A percentile compares a stretch with the other conserved stretches of the same genome.
Evolutionary conservation across 768 basidiomycete species (phyloP).

Genomic region (Lactarius hatsudake): DNA sequence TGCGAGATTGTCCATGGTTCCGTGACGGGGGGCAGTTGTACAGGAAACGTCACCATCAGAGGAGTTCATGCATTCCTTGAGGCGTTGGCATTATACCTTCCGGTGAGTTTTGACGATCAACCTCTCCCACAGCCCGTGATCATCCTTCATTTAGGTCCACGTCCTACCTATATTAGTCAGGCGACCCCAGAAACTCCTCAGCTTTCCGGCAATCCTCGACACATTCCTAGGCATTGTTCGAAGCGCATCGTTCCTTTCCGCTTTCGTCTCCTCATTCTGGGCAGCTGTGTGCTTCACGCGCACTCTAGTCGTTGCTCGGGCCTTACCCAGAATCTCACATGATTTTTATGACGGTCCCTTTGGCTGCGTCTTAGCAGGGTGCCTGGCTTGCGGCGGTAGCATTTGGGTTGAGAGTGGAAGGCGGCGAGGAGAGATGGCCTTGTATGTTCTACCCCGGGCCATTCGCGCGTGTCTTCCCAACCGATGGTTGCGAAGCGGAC

Average conservation of each 20-base stretch:
- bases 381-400: slow-evolving; percentile 67
- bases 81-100: slow-evolving; percentile 65
- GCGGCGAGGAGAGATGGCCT: slow-evolving; percentile 72
- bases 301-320: slow-evolving; percentile 58
- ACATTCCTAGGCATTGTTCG: slow-evolving; percentile 53
- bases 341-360: slow-evolving; percentile 78
- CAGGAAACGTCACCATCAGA: slow-evolving; percentile 54
- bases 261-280: slow-evolving; percentile 72
- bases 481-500: slow-evolving; percentile 47
- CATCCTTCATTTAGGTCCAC: slow-evolving; percentile 51
- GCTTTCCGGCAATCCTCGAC: slow-evolving; percentile 39
- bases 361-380: slow-evolving; percentile 64
- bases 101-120: slow-evolving; percentile 45
- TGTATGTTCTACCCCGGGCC: slow-evolving; percentile 75
- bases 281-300: slow-evolving; percentile 66
- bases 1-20: slow-evolving; percentile 71
- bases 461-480: slow-evolving; percentile 61
- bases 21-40: slow-evolving; percentile 56
- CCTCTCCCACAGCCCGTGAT: slow-evolving; percentile 2
- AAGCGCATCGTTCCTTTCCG: slow-evolving; percentile 68
- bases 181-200: slow-evolving; percentile 51
- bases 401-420: slow-evolving; percentile 75
- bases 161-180: slow-evolving; percentile 64
- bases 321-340: slow-evolving; percentile 67
- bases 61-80: slow-evolving; percentile 57